These are phyloP conservation scores for Colletotrichum karsti DNA, from an alignment of 2,329 filamentous ascomycete species.

Conservation along the genomic window DNA sequence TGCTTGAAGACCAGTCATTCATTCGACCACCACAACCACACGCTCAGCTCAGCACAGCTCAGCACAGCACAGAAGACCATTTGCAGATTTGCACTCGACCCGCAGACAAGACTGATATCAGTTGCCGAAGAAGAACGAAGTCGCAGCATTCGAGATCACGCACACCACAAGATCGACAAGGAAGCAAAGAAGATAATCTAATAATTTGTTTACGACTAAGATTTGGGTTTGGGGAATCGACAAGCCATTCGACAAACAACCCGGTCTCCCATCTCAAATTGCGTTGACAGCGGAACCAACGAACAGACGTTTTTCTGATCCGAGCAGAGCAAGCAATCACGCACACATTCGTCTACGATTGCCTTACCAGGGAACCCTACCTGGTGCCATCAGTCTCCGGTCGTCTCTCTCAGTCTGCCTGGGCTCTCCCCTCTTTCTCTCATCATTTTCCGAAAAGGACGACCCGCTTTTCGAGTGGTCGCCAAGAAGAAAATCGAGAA, in stretches of 20 bases:
- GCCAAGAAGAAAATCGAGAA: slow-evolving; percentile 11
- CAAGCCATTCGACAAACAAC: slow-evolving; percentile 27
- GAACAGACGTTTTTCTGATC: slow-evolving; percentile 17
- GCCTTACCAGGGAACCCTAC: neutral
- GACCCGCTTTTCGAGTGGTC: slow-evolving; percentile 18
- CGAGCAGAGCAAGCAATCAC: slow-evolving; percentile 1
- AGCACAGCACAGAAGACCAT: neutral
- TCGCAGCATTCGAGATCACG: neutral
- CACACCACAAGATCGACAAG: slow-evolving; percentile 14
- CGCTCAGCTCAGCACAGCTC: neutral
- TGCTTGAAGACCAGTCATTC: slow-evolving; percentile 63
- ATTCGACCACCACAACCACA: slow-evolving; percentile 34
- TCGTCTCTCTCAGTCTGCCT: too few relatives aligned
- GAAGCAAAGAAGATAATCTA: slow-evolving; percentile 25
- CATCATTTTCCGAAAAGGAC: neutral
- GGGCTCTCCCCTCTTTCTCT: neutral
- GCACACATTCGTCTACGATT: neutral
- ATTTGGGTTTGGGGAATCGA: slow-evolving; percentile 19
- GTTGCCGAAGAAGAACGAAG: slow-evolving; percentile 2
- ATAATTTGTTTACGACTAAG: slow-evolving; percentile 26
- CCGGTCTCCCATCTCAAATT: slow-evolving; percentile 26
- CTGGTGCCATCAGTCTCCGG: too few relatives aligned
- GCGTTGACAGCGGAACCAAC: slow-evolving; percentile 19
- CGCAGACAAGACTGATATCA: neutral
- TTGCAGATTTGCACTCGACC: slow-evolving; percentile 12